Percentiles rank a stretch among this genome's conserved stretches.
These are phyloP conservation scores for Phragmites australis DNA, from an alignment of 176 grass and related monocot species.

Conservation along the genomic window DNA sequence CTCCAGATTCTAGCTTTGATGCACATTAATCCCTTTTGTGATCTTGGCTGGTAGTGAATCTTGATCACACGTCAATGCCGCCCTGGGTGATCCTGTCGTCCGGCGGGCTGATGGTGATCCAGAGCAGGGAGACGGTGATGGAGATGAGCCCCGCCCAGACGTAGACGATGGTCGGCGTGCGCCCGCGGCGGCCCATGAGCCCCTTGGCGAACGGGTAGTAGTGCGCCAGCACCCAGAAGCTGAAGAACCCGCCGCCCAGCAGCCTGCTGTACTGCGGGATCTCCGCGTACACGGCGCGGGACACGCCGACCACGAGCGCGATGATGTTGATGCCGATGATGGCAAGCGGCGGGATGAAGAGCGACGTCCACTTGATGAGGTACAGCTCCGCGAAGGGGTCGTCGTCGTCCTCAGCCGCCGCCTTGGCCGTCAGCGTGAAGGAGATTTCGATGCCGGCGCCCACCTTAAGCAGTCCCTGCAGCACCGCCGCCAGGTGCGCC, in stretches of 20 bases:
- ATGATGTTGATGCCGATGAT: conserved; percentile 81
- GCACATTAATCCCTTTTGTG: not conserved
- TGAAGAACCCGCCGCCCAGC: conserved; percentile 76
- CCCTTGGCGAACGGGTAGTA: conserved; percentile 92
- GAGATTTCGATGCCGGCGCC: conserved; percentile 88
- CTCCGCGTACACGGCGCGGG: conserved; percentile 68
- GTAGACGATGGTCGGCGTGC: conserved; percentile 69
- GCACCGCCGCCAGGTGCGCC: conserved; percentile 64
- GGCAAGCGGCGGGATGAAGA: conserved; percentile 72
- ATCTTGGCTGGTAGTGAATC: not conserved
- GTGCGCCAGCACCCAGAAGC: conserved; percentile 86
- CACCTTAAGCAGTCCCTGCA: conserved; percentile 85
- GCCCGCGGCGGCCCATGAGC: conserved; percentile 67
- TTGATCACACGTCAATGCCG: conserved; percentile 28
- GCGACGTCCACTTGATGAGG: conserved; percentile 84
- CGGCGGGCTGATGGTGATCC: conserved; percentile 70
- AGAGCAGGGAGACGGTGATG: conserved; percentile 79
- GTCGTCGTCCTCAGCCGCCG: conserved; percentile 66
- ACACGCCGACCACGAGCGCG: conserved; percentile 74
- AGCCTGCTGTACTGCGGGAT: conserved; percentile 90
- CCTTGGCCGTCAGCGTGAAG: conserved; percentile 80
- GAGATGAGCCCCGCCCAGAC: conserved; percentile 76
- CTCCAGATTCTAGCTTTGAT: not conserved
- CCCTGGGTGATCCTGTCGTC: conserved; percentile 45
- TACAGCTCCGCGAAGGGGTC: conserved; percentile 79